A percentile compares a stretch with the other conserved stretches of the same genome.
phyloP scores from a whole-genome alignment of 2,329 filamentous ascomycete species.

The Ustilaginoidea virens region DNA sequence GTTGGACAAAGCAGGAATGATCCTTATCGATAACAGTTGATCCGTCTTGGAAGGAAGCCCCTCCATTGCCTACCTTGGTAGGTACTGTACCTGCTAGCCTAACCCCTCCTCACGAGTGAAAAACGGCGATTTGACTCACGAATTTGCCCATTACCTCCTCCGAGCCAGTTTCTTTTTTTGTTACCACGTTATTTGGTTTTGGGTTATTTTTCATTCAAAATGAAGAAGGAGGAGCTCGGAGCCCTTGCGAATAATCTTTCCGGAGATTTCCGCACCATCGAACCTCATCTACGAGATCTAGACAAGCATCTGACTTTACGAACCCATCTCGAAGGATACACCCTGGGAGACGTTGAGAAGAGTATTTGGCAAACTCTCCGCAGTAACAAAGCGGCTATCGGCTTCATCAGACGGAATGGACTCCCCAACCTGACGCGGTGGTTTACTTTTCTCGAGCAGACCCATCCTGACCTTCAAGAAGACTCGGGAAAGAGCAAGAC shows the following conservation, averaged over 20 bases:
- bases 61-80: too few relatives aligned
- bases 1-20: too few relatives aligned
- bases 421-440: conserved; percentile 69
- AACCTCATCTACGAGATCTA: conserved; percentile 57
- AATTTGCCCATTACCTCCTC: too few relatives aligned
- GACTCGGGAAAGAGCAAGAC: conserved; percentile 53
- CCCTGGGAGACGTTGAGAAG: conserved; percentile 59
- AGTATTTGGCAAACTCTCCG: conserved; percentile 74
- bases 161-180: too few relatives aligned
- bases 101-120: conserved; percentile 9
- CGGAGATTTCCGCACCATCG: conserved; percentile 69
- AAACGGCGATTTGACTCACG: conserved; percentile 12
- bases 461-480: conserved; percentile 58
- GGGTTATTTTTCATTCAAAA: conserved; percentile 14
- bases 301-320: conserved; percentile 80
- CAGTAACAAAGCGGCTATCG: conserved; percentile 69
- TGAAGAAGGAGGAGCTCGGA: conserved; percentile 42
- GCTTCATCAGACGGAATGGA: conserved; percentile 63
- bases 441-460: conserved; percentile 75
- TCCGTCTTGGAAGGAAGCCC: conserved; percentile 5
- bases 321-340: conserved; percentile 73
- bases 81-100: too few relatives aligned
- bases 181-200: background rate
- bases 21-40: conserved; percentile 11
- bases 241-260: conserved; percentile 33